Evolutionary conservation across 1,284 basidiomycete genomes (phyloP), one percentile per base, ranked within the genome.

Genomic region (Ceratobasidium sp.): DNA sequence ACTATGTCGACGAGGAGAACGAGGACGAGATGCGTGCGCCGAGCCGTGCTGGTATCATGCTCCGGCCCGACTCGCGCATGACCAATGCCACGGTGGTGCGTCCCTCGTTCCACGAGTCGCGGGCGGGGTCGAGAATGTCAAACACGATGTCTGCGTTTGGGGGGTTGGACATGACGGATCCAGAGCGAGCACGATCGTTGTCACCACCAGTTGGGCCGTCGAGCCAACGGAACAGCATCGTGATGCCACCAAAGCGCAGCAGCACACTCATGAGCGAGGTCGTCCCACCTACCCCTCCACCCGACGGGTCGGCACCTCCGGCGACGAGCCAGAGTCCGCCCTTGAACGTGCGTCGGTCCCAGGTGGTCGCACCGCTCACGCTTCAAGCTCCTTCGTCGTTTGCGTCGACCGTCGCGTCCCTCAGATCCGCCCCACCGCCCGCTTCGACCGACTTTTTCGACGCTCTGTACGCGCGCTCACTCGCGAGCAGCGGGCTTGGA

Each of bases 1-100:
- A 77, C 4, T 59, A 59, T 33, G 27, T 30, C 27, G 55, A 59
- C 7, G 82, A 80, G 7, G 84, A 84, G 38, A 80, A 80, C 33
- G 78, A 50, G 33, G 83, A 50, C n/a, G 76, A 70, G 3, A 60
- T 70, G 76, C 76, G 66, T n/a, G 76, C 66, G 3, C 76, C 70
- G 38, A 73, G 70, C 27, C 55, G 70, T 16, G 41, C 57, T 20
- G 70, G 70, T 18, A 30, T 73, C n/a, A 73, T 73, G 70, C 70
- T 73, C 18, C 38, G 70, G 23, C 70, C 70, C 41, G 70, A 73
- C 38, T 73, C 70, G 18, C 55, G 70, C 20, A 73, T 73, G 70
- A 73, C 70, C 38, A 73, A 73, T 41, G 55, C 70, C n/a, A 73
- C 70, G 2, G 44, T 73, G 12, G 57, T 73, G 16, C 70, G 70